These are phyloP conservation scores for Thelonectria blattea DNA, from an alignment of 2,329 filamentous ascomycete species.

Conservation along the genomic window DNA sequence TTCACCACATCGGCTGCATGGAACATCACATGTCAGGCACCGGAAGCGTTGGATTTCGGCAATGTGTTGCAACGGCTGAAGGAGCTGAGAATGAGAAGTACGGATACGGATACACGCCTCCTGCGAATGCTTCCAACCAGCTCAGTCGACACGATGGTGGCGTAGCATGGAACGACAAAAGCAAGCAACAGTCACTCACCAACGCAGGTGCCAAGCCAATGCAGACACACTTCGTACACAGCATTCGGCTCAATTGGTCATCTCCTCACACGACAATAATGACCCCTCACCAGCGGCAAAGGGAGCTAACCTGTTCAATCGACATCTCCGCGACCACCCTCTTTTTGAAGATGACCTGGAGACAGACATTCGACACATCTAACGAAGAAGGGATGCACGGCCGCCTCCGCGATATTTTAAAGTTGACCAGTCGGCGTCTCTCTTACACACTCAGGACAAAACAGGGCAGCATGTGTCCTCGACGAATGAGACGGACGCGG, in stretches of 20 bases:
- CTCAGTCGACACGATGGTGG: background rate
- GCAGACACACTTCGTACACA: background rate
- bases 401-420: constrained; percentile 21
- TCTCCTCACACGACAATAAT: constrained; percentile 12
- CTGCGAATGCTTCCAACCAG: no score
- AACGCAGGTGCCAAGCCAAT: constrained; percentile 6
- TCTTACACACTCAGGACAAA: background rate
- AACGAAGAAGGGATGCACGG: background rate
- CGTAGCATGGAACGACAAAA: background rate
- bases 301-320: constrained; percentile 19
- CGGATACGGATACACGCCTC: no score
- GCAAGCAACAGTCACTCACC: background rate
- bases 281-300: constrained; percentile 22
- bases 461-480: background rate
- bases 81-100: background rate
- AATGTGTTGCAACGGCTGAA: constrained; percentile 12
- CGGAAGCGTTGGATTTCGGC: background rate
- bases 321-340: background rate
- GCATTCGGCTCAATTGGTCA: background rate
- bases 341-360: background rate
- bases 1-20: constrained; percentile 1
- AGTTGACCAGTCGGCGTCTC: constrained; percentile 26
- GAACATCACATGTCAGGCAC: constrained; percentile 22
- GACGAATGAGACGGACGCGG: background rate
- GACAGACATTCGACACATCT: background rate